Conservation (phyloP, 73 alveolate species). For the Loxodes magnus region DNA sequence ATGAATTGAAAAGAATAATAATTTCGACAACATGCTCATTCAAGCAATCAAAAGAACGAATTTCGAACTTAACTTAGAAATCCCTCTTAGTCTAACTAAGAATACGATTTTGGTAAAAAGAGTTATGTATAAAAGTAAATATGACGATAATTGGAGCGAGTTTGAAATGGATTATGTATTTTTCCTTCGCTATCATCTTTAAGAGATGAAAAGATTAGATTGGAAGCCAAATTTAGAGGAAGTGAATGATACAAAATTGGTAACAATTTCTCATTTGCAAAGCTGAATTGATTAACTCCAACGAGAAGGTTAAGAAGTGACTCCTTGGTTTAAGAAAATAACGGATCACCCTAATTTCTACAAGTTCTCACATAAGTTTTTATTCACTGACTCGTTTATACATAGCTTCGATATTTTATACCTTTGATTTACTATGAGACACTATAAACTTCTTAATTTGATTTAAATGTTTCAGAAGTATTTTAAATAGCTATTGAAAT, state of each 20-base stretch:
- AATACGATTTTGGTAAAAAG: conserved; percentile 45
- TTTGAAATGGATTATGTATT: conserved; percentile 80
- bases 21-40: conserved; percentile 33
- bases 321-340: conserved; percentile 84
- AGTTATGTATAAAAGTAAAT: conserved; percentile 67
- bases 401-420: no score
- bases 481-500: no score
- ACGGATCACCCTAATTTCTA: conserved; percentile 28
- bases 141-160: conserved; percentile 71
- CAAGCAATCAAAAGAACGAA: conserved; percentile 59
- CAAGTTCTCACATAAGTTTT: no score
- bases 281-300: conserved; percentile 35
- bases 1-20: conserved; percentile 17
- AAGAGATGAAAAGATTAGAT: conserved; percentile 17
- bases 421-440: no score
- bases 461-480: no score
- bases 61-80: conserved; percentile 63
- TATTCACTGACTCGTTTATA: no score
- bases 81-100: conserved; percentile 10
- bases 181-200: conserved; percentile 49
- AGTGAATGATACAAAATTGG: conserved; percentile 54
- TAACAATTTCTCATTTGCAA: conserved; percentile 22
- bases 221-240: conserved; percentile 53
- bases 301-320: conserved; percentile 26
- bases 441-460: no score